A percentile compares a stretch with the other conserved stretches of the same genome.
Evolutionary conservation across 208 protist genomes (phyloP).

Genomic region (Leishmania guyanensis): DNA sequence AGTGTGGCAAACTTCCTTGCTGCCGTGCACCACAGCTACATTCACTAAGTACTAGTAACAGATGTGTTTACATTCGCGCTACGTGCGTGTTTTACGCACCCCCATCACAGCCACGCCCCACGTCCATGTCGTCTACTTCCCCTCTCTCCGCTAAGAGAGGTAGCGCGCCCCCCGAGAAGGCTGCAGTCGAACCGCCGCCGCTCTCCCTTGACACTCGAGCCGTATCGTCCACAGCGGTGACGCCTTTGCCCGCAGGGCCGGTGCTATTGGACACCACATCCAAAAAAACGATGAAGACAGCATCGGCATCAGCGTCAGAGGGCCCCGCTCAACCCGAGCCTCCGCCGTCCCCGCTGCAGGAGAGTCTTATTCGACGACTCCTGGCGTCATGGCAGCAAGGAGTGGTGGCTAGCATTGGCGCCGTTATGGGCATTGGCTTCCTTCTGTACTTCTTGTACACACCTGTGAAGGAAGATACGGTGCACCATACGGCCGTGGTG

Average conservation of each 20-base stretch:
- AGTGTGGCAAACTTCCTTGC: too few species aligned
- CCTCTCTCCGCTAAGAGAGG: neutral
- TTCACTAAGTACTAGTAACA: neutral
- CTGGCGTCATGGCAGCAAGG: conserved; percentile 89
- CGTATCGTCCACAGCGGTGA: neutral
- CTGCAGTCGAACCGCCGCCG: neutral
- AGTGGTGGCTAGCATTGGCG: conserved; percentile 83
- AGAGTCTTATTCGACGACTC: conserved; percentile 40
- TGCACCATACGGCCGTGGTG: conserved; percentile 88
- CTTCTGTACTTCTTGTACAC: conserved; percentile 79
- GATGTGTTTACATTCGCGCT: neutral
- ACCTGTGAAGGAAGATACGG: conserved; percentile 87
- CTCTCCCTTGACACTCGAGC: neutral
- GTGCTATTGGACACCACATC: neutral
- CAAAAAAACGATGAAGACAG: too few species aligned
- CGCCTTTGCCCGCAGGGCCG: neutral
- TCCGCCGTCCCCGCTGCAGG: neutral
- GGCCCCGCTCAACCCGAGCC: neutral
- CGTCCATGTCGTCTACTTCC: neutral
- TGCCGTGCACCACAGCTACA: neutral
- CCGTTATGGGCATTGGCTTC: conserved; percentile 85
- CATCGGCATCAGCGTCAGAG: neutral
- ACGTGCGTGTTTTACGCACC: neutral
- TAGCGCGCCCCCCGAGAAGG: neutral
- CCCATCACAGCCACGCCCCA: neutral